phyloP scores from a whole-genome alignment of 371 early-diverging fungal genomes.

The Entomophthora muscae region DNA sequence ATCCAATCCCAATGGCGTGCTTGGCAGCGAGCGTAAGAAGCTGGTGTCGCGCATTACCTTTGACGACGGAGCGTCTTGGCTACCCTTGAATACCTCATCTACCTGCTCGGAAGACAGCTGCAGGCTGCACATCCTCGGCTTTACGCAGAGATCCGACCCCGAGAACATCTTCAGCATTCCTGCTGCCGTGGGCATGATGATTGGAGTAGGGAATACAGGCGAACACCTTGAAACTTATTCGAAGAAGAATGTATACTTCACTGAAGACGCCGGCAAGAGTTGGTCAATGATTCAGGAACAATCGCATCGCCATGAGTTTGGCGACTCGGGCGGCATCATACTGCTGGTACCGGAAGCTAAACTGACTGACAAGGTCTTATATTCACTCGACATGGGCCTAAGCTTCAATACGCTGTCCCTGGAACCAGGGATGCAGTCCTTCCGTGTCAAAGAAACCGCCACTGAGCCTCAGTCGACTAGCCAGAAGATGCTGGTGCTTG shows the following conservation, averaged over 20 bases:
- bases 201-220: constrained; percentile 90
- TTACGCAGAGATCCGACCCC: constrained; percentile 54
- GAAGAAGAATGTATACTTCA: constrained; percentile 66
- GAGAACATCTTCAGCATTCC: constrained; percentile 57
- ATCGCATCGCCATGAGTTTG: constrained; percentile 67
- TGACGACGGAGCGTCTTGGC: constrained; percentile 75
- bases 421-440: constrained; percentile 22
- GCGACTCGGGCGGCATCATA: constrained; percentile 64
- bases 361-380: constrained; percentile 42
- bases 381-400: constrained; percentile 39
- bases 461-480: constrained; percentile 54
- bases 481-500: constrained; percentile 48
- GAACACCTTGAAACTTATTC: constrained; percentile 31
- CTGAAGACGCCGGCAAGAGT: constrained; percentile 61
- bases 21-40: constrained; percentile 28
- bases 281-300: constrained; percentile 55
- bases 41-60: constrained; percentile 53
- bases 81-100: constrained; percentile 25
- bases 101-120: constrained; percentile 24
- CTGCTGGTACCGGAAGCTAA: constrained; percentile 51
- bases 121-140: constrained; percentile 58
- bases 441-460: constrained; percentile 40
- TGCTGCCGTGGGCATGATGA: constrained; percentile 70
- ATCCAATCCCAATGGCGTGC: constrained; percentile 36
- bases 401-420: constrained; percentile 37